A percentile compares a stretch with the other conserved stretches of the same genome.
These are phyloP conservation scores for Sphagnum fallax DNA, from an alignment of 228 moss, liverwort and hornwort species.

Conservation along the genomic window DNA sequence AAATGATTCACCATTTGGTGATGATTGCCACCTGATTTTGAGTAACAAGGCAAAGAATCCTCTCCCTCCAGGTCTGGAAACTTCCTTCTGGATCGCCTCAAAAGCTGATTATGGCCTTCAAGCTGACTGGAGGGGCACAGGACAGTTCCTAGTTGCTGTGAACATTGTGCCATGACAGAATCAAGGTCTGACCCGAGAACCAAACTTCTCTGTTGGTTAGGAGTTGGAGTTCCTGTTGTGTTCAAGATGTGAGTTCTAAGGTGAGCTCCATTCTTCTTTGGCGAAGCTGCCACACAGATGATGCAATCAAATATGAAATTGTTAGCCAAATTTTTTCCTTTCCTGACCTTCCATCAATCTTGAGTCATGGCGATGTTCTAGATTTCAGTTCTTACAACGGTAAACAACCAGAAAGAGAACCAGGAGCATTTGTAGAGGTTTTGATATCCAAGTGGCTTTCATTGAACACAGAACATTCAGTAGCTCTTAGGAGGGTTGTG, in stretches of 20 bases:
- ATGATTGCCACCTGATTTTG: conserved; percentile 10
- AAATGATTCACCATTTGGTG: conserved; percentile 1
- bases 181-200: conserved; percentile 6
- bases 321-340: background rate
- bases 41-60: conserved; percentile 11
- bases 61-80: conserved; percentile 14
- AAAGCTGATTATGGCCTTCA: conserved; percentile 7
- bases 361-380: background rate
- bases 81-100: conserved; percentile 29
- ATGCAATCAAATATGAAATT: background rate
- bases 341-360: background rate
- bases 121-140: conserved; percentile 8
- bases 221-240: conserved; percentile 21
- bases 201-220: conserved; percentile 10
- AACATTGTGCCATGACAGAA: no score
- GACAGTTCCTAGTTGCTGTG: conserved; percentile 1
- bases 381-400: background rate
- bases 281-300: background rate
- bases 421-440: no score
- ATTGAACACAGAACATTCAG: no score
- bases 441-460: no score
- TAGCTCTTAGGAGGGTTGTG: no score
- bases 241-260: conserved; percentile 28
- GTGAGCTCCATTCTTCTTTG: background rate
- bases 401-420: no score